Evolutionary conservation across 352 stramenopile species (phyloP).

Genomic region (Plasmopara viticola): DNA sequence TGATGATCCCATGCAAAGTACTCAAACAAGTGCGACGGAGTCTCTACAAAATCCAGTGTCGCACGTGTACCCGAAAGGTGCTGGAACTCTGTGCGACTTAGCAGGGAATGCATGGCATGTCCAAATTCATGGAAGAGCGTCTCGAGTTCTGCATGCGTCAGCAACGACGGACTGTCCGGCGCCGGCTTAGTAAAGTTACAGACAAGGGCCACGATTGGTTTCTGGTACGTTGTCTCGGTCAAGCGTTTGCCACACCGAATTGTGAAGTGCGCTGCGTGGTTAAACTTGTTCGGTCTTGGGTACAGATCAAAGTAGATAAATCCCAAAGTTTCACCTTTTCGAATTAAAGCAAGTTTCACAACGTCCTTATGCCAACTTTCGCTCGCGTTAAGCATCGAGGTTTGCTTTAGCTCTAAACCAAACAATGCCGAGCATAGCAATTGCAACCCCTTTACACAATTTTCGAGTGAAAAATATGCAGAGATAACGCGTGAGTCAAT

Average conservation of each 20-base stretch:
- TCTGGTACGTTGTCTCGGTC: slow-evolving; percentile 75
- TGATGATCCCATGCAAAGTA: slow-evolving; percentile 93
- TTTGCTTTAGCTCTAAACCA: slow-evolving; percentile 81
- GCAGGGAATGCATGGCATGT: slow-evolving; percentile 95
- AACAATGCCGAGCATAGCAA: slow-evolving; percentile 87
- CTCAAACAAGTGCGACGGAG: slow-evolving; percentile 96
- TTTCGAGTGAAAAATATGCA: slow-evolving; percentile 88
- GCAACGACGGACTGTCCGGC: slow-evolving; percentile 55
- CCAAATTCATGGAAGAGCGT: slow-evolving; percentile 98
- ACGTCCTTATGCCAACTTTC: slow-evolving; percentile 89
- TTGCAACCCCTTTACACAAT: slow-evolving; percentile 88
- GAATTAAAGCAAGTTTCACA: slow-evolving; percentile 86
- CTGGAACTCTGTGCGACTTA: slow-evolving; percentile 95
- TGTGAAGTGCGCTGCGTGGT: slow-evolving; percentile 92
- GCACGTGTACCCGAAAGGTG: slow-evolving; percentile 94
- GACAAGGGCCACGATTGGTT: slow-evolving; percentile 92
- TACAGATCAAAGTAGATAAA: slow-evolving; percentile 96
- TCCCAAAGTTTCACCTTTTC: slow-evolving; percentile 58
- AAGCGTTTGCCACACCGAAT: slow-evolving; percentile 90
- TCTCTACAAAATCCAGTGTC: slow-evolving; percentile 93
- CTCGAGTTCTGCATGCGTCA: slow-evolving; percentile 93
- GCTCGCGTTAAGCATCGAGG: slow-evolving; percentile 52
- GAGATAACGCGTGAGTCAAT: slow-evolving; percentile 79
- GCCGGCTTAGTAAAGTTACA: slow-evolving; percentile 85
- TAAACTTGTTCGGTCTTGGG: slow-evolving; percentile 82